phyloP scores from a whole-genome alignment of 768 basidiomycete genomes.

The Boletus barrowsii region DNA sequence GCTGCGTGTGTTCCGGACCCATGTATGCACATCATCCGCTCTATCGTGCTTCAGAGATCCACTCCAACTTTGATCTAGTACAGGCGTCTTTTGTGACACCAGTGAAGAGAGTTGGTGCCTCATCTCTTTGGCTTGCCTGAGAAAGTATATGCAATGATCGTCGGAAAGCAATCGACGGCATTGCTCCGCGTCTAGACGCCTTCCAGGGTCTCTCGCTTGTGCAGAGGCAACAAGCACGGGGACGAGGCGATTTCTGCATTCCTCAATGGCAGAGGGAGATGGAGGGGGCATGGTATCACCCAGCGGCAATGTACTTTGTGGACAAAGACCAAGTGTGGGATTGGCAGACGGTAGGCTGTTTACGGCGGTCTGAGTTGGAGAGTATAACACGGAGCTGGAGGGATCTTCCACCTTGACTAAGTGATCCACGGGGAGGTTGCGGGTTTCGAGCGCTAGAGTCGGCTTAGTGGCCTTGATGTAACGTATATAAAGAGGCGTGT shows the following conservation, averaged over 20 bases:
- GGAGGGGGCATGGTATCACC: conserved; percentile 7
- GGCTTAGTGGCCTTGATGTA: conserved; percentile 7
- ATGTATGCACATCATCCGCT: conserved; percentile 10
- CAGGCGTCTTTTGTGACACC: conserved; percentile 1
- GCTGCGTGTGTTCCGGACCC: conserved; percentile 14
- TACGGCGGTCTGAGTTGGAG: conserved; percentile 10
- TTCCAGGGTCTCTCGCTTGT: conserved; percentile 15
- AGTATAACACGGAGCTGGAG: conserved; percentile 4
- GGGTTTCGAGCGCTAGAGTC: conserved; percentile 14
- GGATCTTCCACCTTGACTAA: conserved; percentile 2
- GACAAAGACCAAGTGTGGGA: conserved; percentile 2
- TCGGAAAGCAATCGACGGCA: conserved; percentile 28
- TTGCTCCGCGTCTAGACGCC: conserved; percentile 13
- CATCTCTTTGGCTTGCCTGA: conserved; percentile 26
- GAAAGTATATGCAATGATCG: conserved; percentile 19
- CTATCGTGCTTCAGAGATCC: conserved; percentile 10
- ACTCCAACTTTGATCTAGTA: neutral
- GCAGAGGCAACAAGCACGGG: conserved; percentile 23
- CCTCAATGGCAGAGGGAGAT: conserved; percentile 20
- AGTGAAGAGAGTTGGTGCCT: conserved; percentile 19
- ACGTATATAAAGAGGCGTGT: conserved; percentile 8
- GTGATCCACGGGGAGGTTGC: conserved; percentile 6
- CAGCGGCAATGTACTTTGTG: neutral
- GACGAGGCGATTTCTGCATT: conserved; percentile 24
- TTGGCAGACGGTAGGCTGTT: conserved; percentile 6